Conservation (phyloP, 73 alveolate species). For the Paramecium caudatum region DNA sequence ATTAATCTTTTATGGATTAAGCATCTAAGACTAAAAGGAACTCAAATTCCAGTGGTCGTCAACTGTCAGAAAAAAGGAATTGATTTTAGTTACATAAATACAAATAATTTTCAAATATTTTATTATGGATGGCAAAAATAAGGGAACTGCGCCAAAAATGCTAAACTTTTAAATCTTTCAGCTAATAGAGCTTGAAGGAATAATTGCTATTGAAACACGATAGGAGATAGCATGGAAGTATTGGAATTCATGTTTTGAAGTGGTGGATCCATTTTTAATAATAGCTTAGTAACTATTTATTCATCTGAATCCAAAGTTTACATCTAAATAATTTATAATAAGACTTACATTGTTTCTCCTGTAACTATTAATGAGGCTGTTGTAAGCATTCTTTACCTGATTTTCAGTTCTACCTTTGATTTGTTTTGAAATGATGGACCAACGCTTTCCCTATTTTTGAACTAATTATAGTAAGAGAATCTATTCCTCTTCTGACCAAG, state of each 20-base stretch:
- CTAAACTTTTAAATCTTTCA: conserved; percentile 35
- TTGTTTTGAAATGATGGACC: conserved; percentile 89
- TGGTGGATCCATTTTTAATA: conserved; percentile 33
- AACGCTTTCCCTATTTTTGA: conserved; percentile 88
- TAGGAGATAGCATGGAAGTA: conserved; percentile 13
- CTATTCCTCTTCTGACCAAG: conserved; percentile 91
- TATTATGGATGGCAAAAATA: no score
- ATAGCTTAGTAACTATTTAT: conserved; percentile 7
- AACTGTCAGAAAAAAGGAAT: no score
- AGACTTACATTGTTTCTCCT: conserved; percentile 44
- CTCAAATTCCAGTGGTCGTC: no score
- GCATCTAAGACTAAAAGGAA: no score
- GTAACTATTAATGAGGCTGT: conserved; percentile 24
- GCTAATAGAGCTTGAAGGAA: conserved; percentile 3
- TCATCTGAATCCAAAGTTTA: conserved; percentile 39
- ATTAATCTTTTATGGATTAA: no score
- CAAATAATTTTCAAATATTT: no score
- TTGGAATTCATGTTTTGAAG: background rate
- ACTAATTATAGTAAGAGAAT: conserved; percentile 84
- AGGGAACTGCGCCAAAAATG: conserved; percentile 46
- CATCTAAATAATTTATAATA: background rate
- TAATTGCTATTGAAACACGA: background rate
- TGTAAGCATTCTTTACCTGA: conserved; percentile 90
- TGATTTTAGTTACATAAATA: no score
- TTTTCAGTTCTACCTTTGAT: conserved; percentile 94